Evolutionary conservation across 2,329 filamentous ascomycete genomes (phyloP).

Genomic region (Colletotrichum musae): DNA sequence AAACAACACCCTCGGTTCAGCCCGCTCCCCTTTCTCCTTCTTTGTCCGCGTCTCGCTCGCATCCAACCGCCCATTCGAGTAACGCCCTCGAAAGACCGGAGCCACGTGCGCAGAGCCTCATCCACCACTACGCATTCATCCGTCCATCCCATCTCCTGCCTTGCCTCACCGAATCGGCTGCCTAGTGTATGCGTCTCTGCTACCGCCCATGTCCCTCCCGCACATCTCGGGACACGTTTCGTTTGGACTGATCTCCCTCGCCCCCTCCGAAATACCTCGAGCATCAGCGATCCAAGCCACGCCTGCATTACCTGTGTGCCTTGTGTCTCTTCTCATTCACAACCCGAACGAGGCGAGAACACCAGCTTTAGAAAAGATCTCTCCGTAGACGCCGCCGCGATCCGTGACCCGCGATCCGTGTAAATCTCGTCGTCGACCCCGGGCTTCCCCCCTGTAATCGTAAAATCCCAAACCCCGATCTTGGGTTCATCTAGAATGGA

Average conservation of each 20-base stretch:
- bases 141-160: constrained; percentile 8
- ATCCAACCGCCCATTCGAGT: constrained; percentile 20
- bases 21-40: not conserved
- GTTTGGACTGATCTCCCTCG: constrained; percentile 39
- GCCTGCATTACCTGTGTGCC: not conserved
- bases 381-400: no score
- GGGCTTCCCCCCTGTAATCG: no score
- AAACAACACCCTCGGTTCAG: not conserved
- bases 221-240: constrained; percentile 33
- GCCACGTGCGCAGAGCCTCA: constrained; percentile 24
- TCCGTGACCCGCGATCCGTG: no score
- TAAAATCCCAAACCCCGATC: no score
- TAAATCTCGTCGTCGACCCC: no score
- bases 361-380: no score
- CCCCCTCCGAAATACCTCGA: not conserved
- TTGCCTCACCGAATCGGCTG: not conserved
- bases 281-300: constrained; percentile 16
- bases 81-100: not conserved
- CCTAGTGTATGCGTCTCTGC: not conserved
- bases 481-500: no score
- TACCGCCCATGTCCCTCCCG: constrained; percentile 1
- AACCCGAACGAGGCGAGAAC: no score
- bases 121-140: not conserved
- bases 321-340: no score
- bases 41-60: not conserved